These are phyloP conservation scores for Pinus taeda DNA, from an alignment of 75 land plant species.

Conservation along the genomic window DNA sequence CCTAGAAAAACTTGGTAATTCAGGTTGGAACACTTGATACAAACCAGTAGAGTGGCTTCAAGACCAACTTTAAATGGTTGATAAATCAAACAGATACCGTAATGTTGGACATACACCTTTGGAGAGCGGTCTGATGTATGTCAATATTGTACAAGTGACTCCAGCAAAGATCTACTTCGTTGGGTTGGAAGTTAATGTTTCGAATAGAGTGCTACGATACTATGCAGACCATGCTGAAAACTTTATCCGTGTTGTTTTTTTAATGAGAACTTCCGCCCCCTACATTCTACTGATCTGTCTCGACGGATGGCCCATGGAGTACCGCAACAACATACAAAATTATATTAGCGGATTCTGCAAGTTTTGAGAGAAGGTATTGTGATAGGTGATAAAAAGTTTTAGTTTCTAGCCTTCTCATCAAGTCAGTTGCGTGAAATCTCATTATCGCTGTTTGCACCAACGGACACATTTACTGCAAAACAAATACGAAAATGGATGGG, in stretches of 20 bases:
- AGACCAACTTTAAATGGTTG: no score
- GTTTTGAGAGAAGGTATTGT: constrained; percentile 52
- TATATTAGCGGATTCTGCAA: constrained; percentile 50
- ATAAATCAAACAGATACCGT: no score
- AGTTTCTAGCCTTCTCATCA: constrained; percentile 91
- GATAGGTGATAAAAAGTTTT: constrained; percentile 67
- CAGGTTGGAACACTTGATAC: no score
- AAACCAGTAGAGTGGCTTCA: no score
- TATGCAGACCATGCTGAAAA: constrained; percentile 42
- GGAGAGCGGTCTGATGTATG: no score
- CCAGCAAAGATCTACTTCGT: no score
- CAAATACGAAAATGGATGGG: constrained; percentile 86
- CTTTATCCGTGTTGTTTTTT: constrained; percentile 83
- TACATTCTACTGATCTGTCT: constrained; percentile 39
- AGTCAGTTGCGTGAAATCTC: constrained; percentile 88
- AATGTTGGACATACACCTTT: no score
- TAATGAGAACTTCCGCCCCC: constrained; percentile 59
- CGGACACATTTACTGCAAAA: constrained; percentile 37
- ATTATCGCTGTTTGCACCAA: constrained; percentile 84
- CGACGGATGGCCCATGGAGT: constrained; percentile 18
- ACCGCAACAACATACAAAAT: constrained; percentile 32
- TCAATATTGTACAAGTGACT: no score
- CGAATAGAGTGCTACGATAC: constrained; percentile 20
- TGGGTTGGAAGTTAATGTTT: no score
- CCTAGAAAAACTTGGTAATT: no score